Conservation (phyloP, 2,329 filamentous ascomycete species). For the Scopulariopsis brevicaulis region DNA sequence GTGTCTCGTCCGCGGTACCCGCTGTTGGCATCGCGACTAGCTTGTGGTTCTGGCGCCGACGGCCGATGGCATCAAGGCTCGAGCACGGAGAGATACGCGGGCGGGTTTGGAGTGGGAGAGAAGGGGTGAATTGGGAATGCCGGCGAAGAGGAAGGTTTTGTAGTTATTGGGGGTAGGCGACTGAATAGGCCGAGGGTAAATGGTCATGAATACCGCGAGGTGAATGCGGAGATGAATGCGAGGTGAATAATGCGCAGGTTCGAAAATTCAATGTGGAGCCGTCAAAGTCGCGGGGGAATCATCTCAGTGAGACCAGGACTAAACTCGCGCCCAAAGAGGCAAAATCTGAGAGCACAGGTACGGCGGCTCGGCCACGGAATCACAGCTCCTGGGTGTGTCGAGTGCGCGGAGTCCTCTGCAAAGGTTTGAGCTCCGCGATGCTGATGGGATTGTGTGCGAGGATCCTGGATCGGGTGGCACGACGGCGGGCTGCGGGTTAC, state of each 20-base stretch:
- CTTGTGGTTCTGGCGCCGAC: background rate
- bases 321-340: background rate
- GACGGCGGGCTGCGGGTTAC: background rate
- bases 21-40: background rate
- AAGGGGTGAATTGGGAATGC: background rate
- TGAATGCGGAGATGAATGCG: background rate
- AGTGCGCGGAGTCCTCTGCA: background rate
- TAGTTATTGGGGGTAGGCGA: background rate
- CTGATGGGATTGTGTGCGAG: background rate
- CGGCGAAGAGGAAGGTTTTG: background rate
- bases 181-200: background rate
- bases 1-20: background rate
- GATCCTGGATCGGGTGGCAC: background rate
- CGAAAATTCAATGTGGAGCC: background rate
- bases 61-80: background rate
- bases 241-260: background rate
- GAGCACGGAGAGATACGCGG: background rate
- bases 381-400: background rate
- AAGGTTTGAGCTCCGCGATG: background rate
- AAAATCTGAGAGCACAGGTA: background rate
- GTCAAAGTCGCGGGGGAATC: background rate
- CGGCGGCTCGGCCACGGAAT: background rate
- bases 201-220: background rate
- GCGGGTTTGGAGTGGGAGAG: background rate
- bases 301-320: background rate